Base-by-base conservation (phyloP, 805 yeast genomes). In the Lipomyces oligophaga region DNA sequence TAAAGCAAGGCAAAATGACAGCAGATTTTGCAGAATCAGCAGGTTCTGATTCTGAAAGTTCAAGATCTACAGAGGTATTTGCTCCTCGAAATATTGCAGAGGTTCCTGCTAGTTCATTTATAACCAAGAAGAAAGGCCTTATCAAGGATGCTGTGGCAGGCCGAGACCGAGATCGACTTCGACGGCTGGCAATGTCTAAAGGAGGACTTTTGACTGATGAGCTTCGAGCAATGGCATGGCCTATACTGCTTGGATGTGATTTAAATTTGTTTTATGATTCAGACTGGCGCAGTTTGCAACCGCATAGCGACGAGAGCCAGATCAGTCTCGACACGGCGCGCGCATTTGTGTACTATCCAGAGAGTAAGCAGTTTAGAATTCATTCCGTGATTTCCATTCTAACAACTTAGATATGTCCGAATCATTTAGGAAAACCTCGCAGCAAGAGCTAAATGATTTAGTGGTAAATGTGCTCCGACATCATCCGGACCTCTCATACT, bases 241-340 rank as follows among this genome's bases (percentile, higher is more conserved):
- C 56, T 4, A 21, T 52, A 6, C 20, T 52, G 10, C 45, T 52
- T 18, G 55, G 54, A 3, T 52, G 54, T 30, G 48, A 52, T 27
- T 41, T 41, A 11, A 45, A 49, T 18, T 25, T 37, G 13, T 36
- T 27, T 22, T 34, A 33, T 19, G 46, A 37, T 25, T 39, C 49
- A 21, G 45, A 52, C 30, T 44, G 41, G 49, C 26, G 34, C n/a
- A 16, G 16, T 81, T 55, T 72, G 37, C 67, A 67, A 0, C 67
- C 70, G 2, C 95, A 85, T 60, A 67, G 67, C 41, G 96, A 87
- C 60, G 93, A 83, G 58, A 76, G 75, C 5, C 98, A 90, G 64
- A 87, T 88, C 1, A 64, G 69, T 40, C 73, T 87, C 45, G 98
- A 90, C 65, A 81, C 86, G 2, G 77, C 77, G 18, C 67, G 98